Percentiles rank a stretch among this genome's conserved stretches.
Conservation (phyloP, 139 green algal species). For the Chlamydomonas schloesseri region DNA sequence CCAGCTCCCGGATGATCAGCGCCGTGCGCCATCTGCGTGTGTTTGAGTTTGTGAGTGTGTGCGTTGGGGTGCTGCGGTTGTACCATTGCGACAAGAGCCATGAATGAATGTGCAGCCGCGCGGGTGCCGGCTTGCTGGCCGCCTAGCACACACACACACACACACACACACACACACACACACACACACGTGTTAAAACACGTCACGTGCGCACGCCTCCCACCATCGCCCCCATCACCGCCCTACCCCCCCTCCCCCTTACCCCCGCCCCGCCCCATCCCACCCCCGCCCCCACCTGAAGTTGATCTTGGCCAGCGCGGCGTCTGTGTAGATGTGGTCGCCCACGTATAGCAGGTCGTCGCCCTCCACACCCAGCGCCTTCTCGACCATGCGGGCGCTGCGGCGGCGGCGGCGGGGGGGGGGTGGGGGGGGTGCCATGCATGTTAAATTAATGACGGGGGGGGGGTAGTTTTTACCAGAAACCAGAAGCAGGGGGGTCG, state of each 20-base stretch:
- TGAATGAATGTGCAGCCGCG: too few relatives aligned
- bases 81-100: too few relatives aligned
- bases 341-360: constrained; percentile 97
- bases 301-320: constrained; percentile 90
- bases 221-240: neutral
- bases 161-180: too few relatives aligned
- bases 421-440: neutral
- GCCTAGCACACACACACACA: too few relatives aligned
- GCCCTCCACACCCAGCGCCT: constrained; percentile 86
- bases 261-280: neutral
- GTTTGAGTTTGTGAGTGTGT: too few relatives aligned
- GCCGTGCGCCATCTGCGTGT: constrained; percentile 31
- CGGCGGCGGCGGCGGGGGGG: neutral
- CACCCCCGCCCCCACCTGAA: constrained; percentile 65
- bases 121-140: too few relatives aligned
- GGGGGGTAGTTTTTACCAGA: too few relatives aligned
- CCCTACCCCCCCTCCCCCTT: neutral
- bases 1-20: constrained; percentile 93
- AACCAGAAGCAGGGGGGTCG: too few relatives aligned
- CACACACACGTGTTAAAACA: too few relatives aligned
- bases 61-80: too few relatives aligned
- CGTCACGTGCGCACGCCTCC: too few relatives aligned
- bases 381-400: constrained; percentile 88
- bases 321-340: constrained; percentile 95
- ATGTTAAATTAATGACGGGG: too few relatives aligned